Percentiles rank a stretch among this genome's conserved stretches.
These are phyloP conservation scores for Talaromyces proteolyticus DNA, from an alignment of 495 filamentous ascomycete genomes.

Conservation along the genomic window DNA sequence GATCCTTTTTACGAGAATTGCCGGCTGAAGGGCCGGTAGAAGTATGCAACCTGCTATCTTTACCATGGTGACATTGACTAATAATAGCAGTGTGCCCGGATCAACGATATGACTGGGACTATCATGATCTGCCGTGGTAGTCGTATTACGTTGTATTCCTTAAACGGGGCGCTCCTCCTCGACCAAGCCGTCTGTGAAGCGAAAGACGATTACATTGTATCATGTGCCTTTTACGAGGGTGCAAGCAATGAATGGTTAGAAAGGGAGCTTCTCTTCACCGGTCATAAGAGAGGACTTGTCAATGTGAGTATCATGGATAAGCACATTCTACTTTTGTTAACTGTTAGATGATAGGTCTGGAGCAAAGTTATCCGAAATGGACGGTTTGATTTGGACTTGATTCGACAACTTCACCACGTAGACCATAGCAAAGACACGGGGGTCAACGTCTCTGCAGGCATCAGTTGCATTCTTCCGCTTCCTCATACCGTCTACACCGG, in stretches of 20 bases:
- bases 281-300: conserved; percentile 76
- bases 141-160: conserved; percentile 70
- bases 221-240: conserved; percentile 92
- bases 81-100: conserved; percentile 62
- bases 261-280: conserved; percentile 80
- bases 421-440: conserved; percentile 68
- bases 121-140: conserved; percentile 77
- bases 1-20: conserved; percentile 76
- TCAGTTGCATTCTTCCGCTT: conserved; percentile 83
- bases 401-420: conserved; percentile 79
- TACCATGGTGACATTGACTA: not conserved
- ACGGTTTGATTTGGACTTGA: conserved; percentile 52
- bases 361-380: conserved; percentile 45
- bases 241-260: conserved; percentile 89
- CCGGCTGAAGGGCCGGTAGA: conserved; percentile 45
- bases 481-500: conserved; percentile 84
- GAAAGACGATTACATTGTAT: conserved; percentile 65
- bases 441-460: conserved; percentile 69
- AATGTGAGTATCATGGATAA: conserved; percentile 51
- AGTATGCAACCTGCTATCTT: conserved; percentile 25
- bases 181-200: conserved; percentile 72
- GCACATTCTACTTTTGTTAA: not conserved
- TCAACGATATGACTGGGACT: conserved; percentile 86
- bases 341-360: conserved; percentile 37
- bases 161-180: conserved; percentile 79